Evolutionary conservation across 257 asterid genomes (phyloP).

Genomic region (Primulina huaijiensis): DNA sequence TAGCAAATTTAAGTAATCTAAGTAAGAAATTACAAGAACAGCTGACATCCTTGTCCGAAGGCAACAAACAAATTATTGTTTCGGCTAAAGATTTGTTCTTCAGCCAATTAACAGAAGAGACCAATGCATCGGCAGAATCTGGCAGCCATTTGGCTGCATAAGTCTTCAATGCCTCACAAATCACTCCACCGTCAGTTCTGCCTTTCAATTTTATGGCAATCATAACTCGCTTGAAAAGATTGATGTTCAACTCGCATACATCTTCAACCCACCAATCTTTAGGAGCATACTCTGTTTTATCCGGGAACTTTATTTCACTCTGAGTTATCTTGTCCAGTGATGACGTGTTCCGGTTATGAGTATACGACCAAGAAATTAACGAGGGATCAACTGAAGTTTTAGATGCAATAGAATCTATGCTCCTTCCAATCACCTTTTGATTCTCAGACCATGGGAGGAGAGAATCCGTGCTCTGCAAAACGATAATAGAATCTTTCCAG

Average conservation of each 20-base stretch:
- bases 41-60: constrained; percentile 55
- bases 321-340: constrained; percentile 45
- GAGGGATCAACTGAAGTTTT: constrained; percentile 87
- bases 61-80: constrained; percentile 78
- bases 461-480: constrained; percentile 68
- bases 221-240: constrained; percentile 76
- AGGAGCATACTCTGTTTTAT: constrained; percentile 50
- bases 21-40: constrained; percentile 76
- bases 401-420: constrained; percentile 78
- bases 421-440: constrained; percentile 67
- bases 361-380: constrained; percentile 74
- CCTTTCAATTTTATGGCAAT: constrained; percentile 73
- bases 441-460: constrained; percentile 82
- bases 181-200: constrained; percentile 62
- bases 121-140: constrained; percentile 65
- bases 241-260: constrained; percentile 77
- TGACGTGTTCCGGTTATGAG: constrained; percentile 58
- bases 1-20: constrained; percentile 71
- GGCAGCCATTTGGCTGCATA: constrained; percentile 88
- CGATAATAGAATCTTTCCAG: constrained; percentile 95
- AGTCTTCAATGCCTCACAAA: constrained; percentile 76
- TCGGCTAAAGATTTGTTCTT: constrained; percentile 72
- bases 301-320: constrained; percentile 36
- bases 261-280: constrained; percentile 97
- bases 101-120: constrained; percentile 58